phyloP scores from a whole-genome alignment of 2,329 filamentous ascomycete genomes.

The Amphichorda felina region DNA sequence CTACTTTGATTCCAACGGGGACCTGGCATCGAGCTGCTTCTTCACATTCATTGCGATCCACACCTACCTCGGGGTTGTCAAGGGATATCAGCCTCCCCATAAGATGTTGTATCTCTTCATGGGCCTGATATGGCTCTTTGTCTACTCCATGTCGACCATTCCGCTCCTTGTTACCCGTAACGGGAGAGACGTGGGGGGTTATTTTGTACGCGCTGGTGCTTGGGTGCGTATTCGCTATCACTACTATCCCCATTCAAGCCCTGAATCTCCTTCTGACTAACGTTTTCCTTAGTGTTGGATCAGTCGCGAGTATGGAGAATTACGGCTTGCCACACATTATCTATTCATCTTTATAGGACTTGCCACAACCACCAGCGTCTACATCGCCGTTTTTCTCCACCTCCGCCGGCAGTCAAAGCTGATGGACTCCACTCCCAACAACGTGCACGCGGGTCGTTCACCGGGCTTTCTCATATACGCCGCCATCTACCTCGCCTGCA shows the following conservation, averaged over 20 bases:
- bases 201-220: conserved; percentile 53
- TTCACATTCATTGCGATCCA: conserved; percentile 54
- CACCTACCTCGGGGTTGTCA: conserved; percentile 52
- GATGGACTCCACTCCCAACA: conserved; percentile 1
- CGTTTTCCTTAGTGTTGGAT: conserved; percentile 45
- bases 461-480: conserved; percentile 55
- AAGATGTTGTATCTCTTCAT: conserved; percentile 37
- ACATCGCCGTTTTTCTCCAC: conserved; percentile 26
- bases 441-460: conserved; percentile 18
- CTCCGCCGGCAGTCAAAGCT: conserved; percentile 15
- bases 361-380: conserved; percentile 23
- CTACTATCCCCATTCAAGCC: too few species aligned
- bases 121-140: conserved; percentile 41
- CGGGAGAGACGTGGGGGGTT: conserved; percentile 25
- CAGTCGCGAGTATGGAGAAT: conserved; percentile 35
- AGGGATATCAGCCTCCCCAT: conserved; percentile 37
- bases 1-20: conserved; percentile 56
- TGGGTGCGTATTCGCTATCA: conserved; percentile 37
- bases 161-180: conserved; percentile 31
- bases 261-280: too few species aligned
- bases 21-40: conserved; percentile 54
- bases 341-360: conserved; percentile 46
- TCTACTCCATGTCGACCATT: conserved; percentile 43
- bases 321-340: conserved; percentile 51
- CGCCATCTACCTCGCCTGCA: conserved; percentile 55